Percentiles rank a stretch among this genome's conserved stretches.
phyloP scores from a whole-genome alignment of 225 moss, liverwort and hornwort species.

The Asterella californica region DNA sequence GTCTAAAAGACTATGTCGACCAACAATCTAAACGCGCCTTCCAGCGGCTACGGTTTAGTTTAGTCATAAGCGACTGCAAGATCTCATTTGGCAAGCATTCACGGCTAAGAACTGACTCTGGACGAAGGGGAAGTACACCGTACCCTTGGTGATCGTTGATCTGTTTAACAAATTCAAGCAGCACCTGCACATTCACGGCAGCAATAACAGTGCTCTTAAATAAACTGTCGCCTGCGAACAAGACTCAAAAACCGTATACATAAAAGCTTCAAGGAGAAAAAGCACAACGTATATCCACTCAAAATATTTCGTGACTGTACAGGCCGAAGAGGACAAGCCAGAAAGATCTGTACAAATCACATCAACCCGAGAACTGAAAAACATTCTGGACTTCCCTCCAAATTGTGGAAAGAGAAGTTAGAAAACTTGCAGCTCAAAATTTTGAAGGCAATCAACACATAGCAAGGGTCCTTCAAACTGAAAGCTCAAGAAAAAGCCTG shows the following conservation, averaged over 20 bases:
- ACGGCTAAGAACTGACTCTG: not conserved
- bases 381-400: no score
- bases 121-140: not conserved
- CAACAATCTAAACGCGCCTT: not conserved
- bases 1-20: not conserved
- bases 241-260: not conserved
- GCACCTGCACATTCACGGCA: slow-evolving; percentile 46
- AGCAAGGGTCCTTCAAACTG: no score
- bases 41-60: not conserved
- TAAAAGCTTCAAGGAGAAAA: not conserved
- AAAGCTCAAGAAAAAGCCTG: no score
- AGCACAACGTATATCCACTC: no score
- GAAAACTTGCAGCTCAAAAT: no score
- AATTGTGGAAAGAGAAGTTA: no score
- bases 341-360: not conserved
- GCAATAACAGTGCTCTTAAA: not conserved
- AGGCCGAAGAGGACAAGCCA: not conserved
- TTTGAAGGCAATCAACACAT: no score
- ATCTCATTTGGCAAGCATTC: no score
- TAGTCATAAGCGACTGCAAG: no score
- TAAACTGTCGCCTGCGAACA: not conserved
- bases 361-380: no score
- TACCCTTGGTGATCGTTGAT: slow-evolving; percentile 98
- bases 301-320: no score
- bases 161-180: slow-evolving; percentile 93